phyloP scores from a whole-genome alignment of 2,329 filamentous ascomycete genomes.

The Didymella exigua region DNA sequence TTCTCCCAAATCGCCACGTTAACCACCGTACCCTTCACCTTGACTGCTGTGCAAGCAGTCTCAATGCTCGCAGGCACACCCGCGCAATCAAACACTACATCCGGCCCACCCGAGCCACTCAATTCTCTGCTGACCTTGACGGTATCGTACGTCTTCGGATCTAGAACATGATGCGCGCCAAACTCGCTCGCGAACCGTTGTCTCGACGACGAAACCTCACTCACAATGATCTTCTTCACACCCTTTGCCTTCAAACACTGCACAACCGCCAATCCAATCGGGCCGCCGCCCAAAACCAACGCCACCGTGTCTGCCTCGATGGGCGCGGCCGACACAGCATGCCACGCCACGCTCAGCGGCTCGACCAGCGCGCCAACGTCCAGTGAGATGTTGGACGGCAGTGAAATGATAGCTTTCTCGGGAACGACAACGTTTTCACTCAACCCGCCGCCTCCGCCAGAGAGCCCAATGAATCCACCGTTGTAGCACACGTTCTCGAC shows the following conservation, averaged over 20 bases:
- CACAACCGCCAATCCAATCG: constrained; percentile 66
- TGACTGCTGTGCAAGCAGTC: constrained; percentile 56
- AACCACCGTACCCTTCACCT: constrained; percentile 62
- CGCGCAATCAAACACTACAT: constrained; percentile 67
- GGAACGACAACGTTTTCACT: constrained; percentile 61
- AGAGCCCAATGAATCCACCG: constrained; percentile 59
- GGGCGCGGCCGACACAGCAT: constrained; percentile 60
- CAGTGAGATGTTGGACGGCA: constrained; percentile 59
- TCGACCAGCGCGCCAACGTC: constrained; percentile 66
- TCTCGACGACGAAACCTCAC: constrained; percentile 59
- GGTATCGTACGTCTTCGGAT: constrained; percentile 59
- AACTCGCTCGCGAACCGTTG: constrained; percentile 60
- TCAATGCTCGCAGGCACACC: constrained; percentile 58
- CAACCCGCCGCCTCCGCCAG: constrained; percentile 61
- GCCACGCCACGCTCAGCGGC: constrained; percentile 68
- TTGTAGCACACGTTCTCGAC: constrained; percentile 64
- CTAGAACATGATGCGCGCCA: constrained; percentile 61
- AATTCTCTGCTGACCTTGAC: constrained; percentile 54
- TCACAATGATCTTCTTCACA: constrained; percentile 62
- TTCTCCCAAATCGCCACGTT: constrained; percentile 71
- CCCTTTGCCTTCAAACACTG: constrained; percentile 62
- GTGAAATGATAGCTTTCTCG: constrained; percentile 54
- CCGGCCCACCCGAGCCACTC: constrained; percentile 58
- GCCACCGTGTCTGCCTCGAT: constrained; percentile 56
- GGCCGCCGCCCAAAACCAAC: constrained; percentile 65